Percentiles rank a stretch among this genome's conserved stretches.
phyloP scores from a whole-genome alignment of 148 eudicot species.

The Silene latifolia region DNA sequence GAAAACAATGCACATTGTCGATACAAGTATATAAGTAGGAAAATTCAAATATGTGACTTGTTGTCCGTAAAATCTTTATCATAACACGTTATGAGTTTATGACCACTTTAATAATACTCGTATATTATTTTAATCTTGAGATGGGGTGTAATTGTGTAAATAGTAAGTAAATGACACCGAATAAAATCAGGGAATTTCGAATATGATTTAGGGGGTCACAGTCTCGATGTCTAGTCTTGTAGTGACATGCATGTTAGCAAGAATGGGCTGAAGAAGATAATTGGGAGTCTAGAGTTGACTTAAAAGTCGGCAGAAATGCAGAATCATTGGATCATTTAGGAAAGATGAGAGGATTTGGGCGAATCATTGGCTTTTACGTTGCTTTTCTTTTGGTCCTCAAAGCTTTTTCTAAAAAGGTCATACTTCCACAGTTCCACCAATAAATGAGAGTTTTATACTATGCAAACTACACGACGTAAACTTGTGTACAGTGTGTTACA shows the following conservation, averaged over 20 bases:
- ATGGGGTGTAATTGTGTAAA: too few species aligned
- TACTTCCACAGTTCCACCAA: not conserved
- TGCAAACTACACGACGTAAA: not conserved
- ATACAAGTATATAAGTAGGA: too few species aligned
- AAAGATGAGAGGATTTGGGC: not conserved
- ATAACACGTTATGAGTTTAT: too few species aligned
- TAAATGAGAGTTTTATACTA: too few species aligned
- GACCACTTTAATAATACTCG: too few species aligned
- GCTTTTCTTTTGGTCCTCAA: constrained; percentile 2
- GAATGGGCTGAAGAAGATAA: not conserved
- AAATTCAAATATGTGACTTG: too few species aligned
- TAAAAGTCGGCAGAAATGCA: not conserved
- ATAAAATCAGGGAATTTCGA: not conserved
- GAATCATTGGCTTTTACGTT: not conserved
- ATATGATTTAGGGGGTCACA: not conserved
- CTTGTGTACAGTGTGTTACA: not conserved
- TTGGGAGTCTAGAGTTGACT: constrained; percentile 3
- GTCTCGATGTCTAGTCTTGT: not conserved
- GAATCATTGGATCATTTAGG: not conserved
- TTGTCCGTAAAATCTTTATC: too few species aligned
- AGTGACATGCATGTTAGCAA: not conserved
- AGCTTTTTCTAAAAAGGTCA: not conserved
- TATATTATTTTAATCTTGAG: too few species aligned
- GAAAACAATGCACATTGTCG: too few species aligned
- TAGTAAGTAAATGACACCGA: too few species aligned